Evolutionary conservation across 2,329 filamentous ascomycete species (phyloP).

Genomic region (Tolypocladium pustulatum): DNA sequence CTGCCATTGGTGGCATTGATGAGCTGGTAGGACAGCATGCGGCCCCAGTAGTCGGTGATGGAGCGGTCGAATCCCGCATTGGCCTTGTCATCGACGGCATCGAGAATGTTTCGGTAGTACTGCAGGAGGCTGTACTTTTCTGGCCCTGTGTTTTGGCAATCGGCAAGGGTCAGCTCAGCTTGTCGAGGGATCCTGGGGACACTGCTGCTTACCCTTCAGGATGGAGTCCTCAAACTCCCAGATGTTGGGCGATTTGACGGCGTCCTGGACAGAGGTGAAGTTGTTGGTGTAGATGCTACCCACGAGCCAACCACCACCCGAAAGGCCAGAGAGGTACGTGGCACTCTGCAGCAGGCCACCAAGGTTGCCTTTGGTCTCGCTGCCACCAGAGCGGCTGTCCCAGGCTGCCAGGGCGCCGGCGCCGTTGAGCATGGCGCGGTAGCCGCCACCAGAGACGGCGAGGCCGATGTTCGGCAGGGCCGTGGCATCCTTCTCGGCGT

Average conservation of each 20-base stretch:
- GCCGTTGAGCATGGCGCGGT: slow-evolving; percentile 76
- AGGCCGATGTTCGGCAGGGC: slow-evolving; percentile 54
- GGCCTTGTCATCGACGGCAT: slow-evolving; percentile 24
- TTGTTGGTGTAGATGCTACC: slow-evolving; percentile 80
- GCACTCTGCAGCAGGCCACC: slow-evolving; percentile 72
- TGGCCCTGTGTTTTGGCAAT: slow-evolving; percentile 15
- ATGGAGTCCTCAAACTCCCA: slow-evolving; percentile 33
- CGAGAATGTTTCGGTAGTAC: slow-evolving; percentile 27
- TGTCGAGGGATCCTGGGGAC: background rate
- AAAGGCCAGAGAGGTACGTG: slow-evolving; percentile 73
- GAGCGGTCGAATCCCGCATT: slow-evolving; percentile 41
- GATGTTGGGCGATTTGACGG: slow-evolving; percentile 22
- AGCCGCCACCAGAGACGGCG: slow-evolving; percentile 75
- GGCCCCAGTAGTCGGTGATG: slow-evolving; percentile 83
- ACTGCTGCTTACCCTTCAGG: slow-evolving; percentile 18
- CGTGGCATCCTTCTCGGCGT: slow-evolving; percentile 17
- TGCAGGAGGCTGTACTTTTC: slow-evolving; percentile 23
- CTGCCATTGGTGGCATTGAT: slow-evolving; percentile 68
- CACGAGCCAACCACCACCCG: slow-evolving; percentile 75
- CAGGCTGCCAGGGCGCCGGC: slow-evolving; percentile 72
- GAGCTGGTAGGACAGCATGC: slow-evolving; percentile 77
- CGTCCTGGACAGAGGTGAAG: slow-evolving; percentile 50
- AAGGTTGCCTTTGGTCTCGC: slow-evolving; percentile 47
- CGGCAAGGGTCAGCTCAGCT: background rate
- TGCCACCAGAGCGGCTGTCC: slow-evolving; percentile 54